Evolutionary conservation across 2,329 filamentous ascomycete genomes (phyloP), one percentile per base, ranked within the genome.

Genomic region (Colletotrichum viniferum): DNA sequence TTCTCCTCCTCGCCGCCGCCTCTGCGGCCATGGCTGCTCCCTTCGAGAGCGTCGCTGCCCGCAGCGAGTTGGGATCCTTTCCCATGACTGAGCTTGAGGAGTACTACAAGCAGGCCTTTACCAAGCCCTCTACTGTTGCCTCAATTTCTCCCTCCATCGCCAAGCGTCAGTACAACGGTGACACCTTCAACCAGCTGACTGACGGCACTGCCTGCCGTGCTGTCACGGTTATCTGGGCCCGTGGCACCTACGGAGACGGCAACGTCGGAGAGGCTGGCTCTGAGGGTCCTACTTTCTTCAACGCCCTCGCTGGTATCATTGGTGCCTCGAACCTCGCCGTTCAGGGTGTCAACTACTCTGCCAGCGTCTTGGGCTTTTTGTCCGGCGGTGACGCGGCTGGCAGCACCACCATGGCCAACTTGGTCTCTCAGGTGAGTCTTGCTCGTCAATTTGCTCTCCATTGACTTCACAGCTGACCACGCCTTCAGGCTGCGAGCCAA

Each of bases 171-270:
- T 77, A 77, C 68, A 66, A 70, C 43, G 52, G 58, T 21, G 69
- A 71, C 67, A 71, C 67, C 67, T 77, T 62, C 67, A 77, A 77
- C 71, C 76, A 77, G 74, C 74, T 77, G 36, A 77, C 74, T 18
- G 76, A 77, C n/a, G 76, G 76, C 63, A 77, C 76, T 13, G 13
- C 73, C 8, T 89, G 87, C 81, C 87, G 85, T 56, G 78, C 83
- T 32, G 84, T 90, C 73, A 91, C 88, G 6, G 81, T 91, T 66
- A 87, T 92, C 78, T 91, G 89, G 77, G 89, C 90, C 24, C 86
- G 90, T 18, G 90, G 90, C 9, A 90, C 89, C 5, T 86, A 85
- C 6, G 88, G 91, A 79, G 43, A 74, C 2, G 89, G 88, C 52
- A 91, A 90, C 77, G 86, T 91, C 68, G 90, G 90, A 24, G 79